These are phyloP conservation scores for Magnaporthiopsis incrustans DNA, from an alignment of 2,329 filamentous ascomycete genomes.

Conservation along the genomic window DNA sequence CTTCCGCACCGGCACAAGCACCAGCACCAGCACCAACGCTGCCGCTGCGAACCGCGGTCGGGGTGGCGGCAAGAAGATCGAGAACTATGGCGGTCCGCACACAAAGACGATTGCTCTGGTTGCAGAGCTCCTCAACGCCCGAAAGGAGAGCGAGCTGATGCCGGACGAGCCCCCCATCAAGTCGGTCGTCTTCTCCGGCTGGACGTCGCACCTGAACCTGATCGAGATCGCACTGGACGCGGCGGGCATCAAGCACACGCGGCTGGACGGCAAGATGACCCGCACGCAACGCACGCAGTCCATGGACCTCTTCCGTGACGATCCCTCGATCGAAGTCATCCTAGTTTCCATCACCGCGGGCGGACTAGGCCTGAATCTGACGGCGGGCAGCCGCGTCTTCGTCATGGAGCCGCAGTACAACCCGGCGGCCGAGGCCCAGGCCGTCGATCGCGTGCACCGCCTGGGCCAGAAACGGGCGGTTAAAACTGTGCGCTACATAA, in stretches of 20 bases:
- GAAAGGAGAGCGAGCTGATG: conserved; percentile 51
- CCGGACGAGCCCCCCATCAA: conserved; percentile 71
- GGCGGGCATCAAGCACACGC: conserved; percentile 58
- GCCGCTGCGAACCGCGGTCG: not conserved
- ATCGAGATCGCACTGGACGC: conserved; percentile 74
- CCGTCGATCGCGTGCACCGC: conserved; percentile 85
- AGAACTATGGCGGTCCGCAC: conserved; percentile 73
- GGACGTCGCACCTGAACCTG: conserved; percentile 90
- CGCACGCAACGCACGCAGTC: conserved; percentile 65
- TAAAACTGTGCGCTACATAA: conserved; percentile 80
- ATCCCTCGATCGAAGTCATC: conserved; percentile 66
- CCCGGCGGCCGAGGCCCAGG: conserved; percentile 88
- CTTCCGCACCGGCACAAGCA: not conserved
- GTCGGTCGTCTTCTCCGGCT: conserved; percentile 91
- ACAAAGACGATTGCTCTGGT: conserved; percentile 85
- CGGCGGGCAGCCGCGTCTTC: conserved; percentile 76
- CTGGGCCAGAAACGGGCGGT: conserved; percentile 86
- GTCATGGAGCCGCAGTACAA: conserved; percentile 99
- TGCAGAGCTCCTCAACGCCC: conserved; percentile 59
- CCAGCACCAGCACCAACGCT: not conserved
- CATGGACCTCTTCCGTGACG: conserved; percentile 69
- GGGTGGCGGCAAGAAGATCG: conserved; percentile 41
- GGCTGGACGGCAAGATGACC: conserved; percentile 87
- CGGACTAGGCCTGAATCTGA: conserved; percentile 85
- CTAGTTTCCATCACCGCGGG: conserved; percentile 89